Conservation (phyloP, 805 yeast species). For the Kodamaea kakaduensis region DNA sequence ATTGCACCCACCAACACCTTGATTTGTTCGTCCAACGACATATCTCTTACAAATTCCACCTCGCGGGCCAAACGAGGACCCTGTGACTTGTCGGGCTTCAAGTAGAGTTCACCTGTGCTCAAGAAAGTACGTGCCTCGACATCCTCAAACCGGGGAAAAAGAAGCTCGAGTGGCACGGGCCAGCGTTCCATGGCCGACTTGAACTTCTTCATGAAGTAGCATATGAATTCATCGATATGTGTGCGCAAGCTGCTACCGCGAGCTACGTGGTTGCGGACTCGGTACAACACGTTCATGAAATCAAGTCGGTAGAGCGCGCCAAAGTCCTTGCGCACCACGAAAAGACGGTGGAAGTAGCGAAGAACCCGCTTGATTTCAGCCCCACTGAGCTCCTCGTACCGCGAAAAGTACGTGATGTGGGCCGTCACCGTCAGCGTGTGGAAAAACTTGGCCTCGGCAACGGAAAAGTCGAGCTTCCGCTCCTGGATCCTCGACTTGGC, state of each 20-base stretch:
- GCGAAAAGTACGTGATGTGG: constrained; percentile 56
- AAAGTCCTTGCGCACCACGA: constrained; percentile 55
- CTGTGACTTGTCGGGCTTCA: constrained; percentile 18
- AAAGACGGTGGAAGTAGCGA: constrained; percentile 65
- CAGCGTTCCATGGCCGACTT: constrained; percentile 42
- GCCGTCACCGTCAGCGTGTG: constrained; percentile 61
- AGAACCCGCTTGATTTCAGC: constrained; percentile 60
- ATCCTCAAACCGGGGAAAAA: constrained; percentile 58
- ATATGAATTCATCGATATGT: constrained; percentile 62
- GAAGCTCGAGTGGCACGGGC: constrained; percentile 61
- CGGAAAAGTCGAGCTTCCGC: constrained; percentile 43
- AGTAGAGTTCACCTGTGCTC: constrained; percentile 53
- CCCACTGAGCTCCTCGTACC: constrained; percentile 59
- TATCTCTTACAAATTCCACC: constrained; percentile 30
- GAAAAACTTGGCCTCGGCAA: constrained; percentile 44
- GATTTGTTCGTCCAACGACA: constrained; percentile 43
- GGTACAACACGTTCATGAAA: constrained; percentile 58
- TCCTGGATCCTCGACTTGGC: constrained; percentile 34
- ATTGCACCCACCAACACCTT: constrained; percentile 50
- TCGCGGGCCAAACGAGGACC: constrained; percentile 31
- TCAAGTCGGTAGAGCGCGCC: constrained; percentile 67
- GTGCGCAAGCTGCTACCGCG: constrained; percentile 43
- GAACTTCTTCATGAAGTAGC: constrained; percentile 61
- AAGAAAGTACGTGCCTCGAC: constrained; percentile 47
- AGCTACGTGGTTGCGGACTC: constrained; percentile 46